A percentile compares a stretch with the other conserved stretches of the same genome.
These are phyloP conservation scores for Penicillium canariense DNA, from an alignment of 495 filamentous ascomycete species.

Conservation along the genomic window DNA sequence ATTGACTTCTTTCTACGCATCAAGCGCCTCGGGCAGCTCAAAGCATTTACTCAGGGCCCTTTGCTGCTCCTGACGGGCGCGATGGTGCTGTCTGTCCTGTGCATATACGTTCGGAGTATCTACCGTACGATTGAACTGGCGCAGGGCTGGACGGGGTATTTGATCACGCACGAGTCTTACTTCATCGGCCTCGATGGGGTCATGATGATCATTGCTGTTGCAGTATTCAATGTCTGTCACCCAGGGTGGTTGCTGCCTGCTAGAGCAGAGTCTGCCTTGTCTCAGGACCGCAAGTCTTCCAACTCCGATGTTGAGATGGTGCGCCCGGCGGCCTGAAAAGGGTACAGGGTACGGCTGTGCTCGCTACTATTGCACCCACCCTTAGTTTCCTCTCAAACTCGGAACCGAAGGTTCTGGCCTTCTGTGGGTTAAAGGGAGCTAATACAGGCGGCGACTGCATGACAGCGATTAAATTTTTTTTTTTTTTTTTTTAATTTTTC, in stretches of 20 bases:
- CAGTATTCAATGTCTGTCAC: conserved; percentile 53
- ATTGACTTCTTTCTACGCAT: conserved; percentile 46
- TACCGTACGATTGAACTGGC: conserved; percentile 60
- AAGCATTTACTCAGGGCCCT: conserved; percentile 17
- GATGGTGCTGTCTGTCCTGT: conserved; percentile 46
- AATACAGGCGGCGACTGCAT: background rate
- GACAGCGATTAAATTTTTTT: background rate
- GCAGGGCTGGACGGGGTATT: conserved; percentile 60
- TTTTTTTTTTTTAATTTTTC: background rate
- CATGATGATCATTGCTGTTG: conserved; percentile 56
- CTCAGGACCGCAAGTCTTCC: background rate
- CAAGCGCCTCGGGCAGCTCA: conserved; percentile 27
- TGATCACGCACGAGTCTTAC: conserved; percentile 58
- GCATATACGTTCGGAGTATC: conserved; percentile 55
- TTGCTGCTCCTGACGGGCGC: conserved; percentile 35
- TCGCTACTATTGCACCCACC: no score
- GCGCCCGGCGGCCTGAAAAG: background rate
- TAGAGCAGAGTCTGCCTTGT: conserved; percentile 2
- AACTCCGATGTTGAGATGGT: conserved; percentile 15
- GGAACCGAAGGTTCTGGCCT: background rate
- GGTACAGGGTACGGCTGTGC: background rate
- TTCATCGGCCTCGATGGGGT: conserved; percentile 58
- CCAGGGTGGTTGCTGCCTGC: conserved; percentile 45
- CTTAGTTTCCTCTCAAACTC: background rate
- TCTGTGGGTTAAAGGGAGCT: background rate